Percentiles rank a stretch among this genome's conserved stretches.
These are phyloP conservation scores for Hortiboletus flavorubellus DNA, from an alignment of 768 basidiomycete genomes.

Conservation along the genomic window DNA sequence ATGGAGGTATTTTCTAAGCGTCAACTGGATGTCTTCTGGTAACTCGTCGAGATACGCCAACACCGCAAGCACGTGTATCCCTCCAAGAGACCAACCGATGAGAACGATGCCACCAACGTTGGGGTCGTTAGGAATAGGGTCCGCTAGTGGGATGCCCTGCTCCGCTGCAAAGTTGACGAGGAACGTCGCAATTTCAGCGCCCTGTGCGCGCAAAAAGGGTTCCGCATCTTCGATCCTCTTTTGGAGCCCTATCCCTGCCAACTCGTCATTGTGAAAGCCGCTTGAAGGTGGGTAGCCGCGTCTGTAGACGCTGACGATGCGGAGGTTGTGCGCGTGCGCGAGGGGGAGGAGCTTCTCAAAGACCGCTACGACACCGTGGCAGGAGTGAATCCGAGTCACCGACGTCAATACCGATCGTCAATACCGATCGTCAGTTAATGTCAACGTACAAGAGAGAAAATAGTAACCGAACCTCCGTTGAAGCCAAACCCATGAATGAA, in stretches of 20 bases:
- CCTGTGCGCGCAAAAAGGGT: conserved; percentile 13
- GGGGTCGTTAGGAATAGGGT: background rate
- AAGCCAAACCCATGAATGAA: conserved; percentile 21
- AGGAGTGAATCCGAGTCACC: background rate
- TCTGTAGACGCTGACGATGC: conserved; percentile 24
- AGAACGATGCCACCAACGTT: conserved; percentile 14
- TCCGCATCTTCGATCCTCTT: conserved; percentile 18
- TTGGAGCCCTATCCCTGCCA: conserved; percentile 5
- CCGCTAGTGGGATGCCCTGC: conserved; percentile 14
- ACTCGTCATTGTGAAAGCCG: conserved; percentile 13
- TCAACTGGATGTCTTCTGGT: conserved; percentile 1
- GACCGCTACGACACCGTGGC: background rate
- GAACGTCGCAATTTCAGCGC: conserved; percentile 20
- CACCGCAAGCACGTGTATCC: conserved; percentile 7
- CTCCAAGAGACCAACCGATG: conserved; percentile 21
- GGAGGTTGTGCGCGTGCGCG: conserved; percentile 19
- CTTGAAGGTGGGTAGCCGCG: conserved; percentile 29
- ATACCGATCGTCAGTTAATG: too few species aligned
- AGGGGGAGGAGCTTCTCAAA: conserved; percentile 22
- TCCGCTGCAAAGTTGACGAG: conserved; percentile 13
- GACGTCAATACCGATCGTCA: too few species aligned
- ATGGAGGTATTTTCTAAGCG: conserved; percentile 18
- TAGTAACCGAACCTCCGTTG: conserved; percentile 15
- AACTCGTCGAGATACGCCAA: conserved; percentile 17
- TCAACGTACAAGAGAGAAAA: background rate